These are phyloP conservation scores for Podaxis sp. DNA, from an alignment of 768 basidiomycete genomes.

Conservation along the genomic window DNA sequence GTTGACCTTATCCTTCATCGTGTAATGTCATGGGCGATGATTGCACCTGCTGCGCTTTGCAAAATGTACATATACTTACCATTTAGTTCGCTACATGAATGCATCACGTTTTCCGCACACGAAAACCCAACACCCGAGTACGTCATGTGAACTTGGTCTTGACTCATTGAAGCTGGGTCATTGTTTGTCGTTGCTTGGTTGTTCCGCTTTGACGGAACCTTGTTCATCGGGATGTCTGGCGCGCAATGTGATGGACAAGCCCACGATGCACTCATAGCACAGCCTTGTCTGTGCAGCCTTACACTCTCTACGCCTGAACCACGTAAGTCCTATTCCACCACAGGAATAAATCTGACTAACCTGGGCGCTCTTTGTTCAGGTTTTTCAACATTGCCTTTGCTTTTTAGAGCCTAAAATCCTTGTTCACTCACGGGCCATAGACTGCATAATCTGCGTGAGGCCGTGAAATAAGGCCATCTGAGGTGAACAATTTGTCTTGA, in stretches of 20 bases:
- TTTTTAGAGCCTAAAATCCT: background rate
- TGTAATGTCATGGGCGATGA: no score
- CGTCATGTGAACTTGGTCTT: no score
- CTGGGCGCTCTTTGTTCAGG: background rate
- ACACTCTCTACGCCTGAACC: background rate
- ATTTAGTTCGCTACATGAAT: background rate
- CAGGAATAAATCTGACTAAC: background rate
- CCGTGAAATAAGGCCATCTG: background rate
- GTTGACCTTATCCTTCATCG: no score
- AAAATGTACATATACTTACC: background rate
- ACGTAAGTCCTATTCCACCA: background rate
- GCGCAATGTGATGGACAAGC: slow-evolving; percentile 1
- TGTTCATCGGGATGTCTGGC: background rate
- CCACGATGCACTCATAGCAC: slow-evolving; percentile 10
- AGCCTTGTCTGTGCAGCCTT: background rate
- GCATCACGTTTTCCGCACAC: background rate
- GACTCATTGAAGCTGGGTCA: background rate
- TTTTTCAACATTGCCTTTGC: background rate
- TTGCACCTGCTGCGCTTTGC: background rate
- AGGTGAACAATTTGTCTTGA: background rate
- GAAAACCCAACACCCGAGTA: no score
- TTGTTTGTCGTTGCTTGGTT: slow-evolving; percentile 1
- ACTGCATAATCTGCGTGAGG: background rate
- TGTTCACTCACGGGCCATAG: background rate
- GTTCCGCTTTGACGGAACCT: background rate